Conservation (phyloP, 2,329 filamentous ascomycete species). For the Botryotinia narcissicola region DNA sequence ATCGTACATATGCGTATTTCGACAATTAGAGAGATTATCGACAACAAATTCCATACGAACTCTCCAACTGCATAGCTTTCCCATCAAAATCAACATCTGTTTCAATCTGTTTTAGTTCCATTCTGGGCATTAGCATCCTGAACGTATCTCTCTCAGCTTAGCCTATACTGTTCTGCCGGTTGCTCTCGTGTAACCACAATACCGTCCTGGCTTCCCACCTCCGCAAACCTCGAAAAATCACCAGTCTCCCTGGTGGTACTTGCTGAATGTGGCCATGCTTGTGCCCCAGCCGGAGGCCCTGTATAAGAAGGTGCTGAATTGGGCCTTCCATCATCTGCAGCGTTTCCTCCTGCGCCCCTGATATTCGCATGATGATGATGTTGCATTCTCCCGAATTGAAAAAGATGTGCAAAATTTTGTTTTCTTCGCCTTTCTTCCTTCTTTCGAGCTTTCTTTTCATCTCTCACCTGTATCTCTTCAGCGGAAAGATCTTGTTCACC, state of each 20-base stretch:
- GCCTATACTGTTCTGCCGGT: neutral
- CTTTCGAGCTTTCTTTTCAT: neutral
- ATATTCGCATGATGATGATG: neutral
- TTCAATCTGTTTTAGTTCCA: neutral
- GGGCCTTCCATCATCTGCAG: neutral
- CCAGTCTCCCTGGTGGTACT: neutral
- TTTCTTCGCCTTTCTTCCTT: neutral
- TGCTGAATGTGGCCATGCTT: neutral
- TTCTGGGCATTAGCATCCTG: slow-evolving; percentile 1
- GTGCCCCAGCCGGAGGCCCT: neutral
- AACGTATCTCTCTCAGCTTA: slow-evolving; percentile 1
- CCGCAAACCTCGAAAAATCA: neutral
- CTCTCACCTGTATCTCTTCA: neutral
- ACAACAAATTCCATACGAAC: neutral
- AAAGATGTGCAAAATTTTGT: neutral
- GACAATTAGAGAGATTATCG: neutral
- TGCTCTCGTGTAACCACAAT: neutral
- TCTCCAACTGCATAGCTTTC: neutral
- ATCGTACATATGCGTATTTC: neutral
- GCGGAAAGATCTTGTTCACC: slow-evolving; percentile 32
- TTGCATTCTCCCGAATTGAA: neutral
- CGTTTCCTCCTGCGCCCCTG: neutral
- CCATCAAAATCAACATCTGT: neutral
- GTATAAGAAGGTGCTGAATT: neutral
- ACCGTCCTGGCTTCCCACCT: neutral